Evolutionary conservation across 1,139 yeast genomes (phyloP).

Genomic region (Sporopachydermia cereana): DNA sequence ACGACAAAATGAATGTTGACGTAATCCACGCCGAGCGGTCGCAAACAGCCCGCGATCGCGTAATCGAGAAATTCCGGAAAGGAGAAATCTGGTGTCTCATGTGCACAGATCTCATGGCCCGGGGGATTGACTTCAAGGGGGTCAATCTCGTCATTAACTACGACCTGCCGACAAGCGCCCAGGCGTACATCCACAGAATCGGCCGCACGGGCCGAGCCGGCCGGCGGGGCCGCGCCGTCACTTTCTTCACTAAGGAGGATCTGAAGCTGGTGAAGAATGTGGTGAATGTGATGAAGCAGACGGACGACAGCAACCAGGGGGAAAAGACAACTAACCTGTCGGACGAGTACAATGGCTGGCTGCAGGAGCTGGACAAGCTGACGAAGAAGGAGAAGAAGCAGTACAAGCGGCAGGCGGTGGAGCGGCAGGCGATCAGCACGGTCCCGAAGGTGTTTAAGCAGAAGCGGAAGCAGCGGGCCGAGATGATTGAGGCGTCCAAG

Average conservation of each 20-base stretch:
- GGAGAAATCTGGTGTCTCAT: slow-evolving; percentile 96
- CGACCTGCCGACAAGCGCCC: slow-evolving; percentile 91
- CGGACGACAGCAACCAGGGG: slow-evolving; percentile 34
- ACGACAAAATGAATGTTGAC: slow-evolving; percentile 86
- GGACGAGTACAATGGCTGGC: slow-evolving; percentile 64
- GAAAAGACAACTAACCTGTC: slow-evolving; percentile 7
- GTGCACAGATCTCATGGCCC: slow-evolving; percentile 88
- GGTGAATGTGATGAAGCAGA: slow-evolving; percentile 88
- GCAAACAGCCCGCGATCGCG: slow-evolving; percentile 75
- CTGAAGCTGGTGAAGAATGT: slow-evolving; percentile 65
- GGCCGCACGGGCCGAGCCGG: slow-evolving; percentile 99
- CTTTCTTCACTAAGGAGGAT: slow-evolving; percentile 90
- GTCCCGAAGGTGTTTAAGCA: slow-evolving; percentile 63
- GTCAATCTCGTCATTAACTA: slow-evolving; percentile 90
- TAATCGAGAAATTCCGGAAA: slow-evolving; percentile 68
- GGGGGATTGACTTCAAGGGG: slow-evolving; percentile 97
- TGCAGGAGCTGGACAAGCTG: slow-evolving; percentile 64
- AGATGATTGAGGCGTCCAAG: slow-evolving; percentile 76
- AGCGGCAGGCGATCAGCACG: slow-evolving; percentile 72
- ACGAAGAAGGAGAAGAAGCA: slow-evolving; percentile 53
- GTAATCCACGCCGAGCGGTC: slow-evolving; percentile 95
- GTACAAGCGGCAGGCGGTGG: slow-evolving; percentile 47
- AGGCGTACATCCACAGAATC: slow-evolving; percentile 92
- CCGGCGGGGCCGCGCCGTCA: slow-evolving; percentile 71
- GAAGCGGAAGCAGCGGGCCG: slow-evolving; percentile 49